Evolutionary conservation across 768 basidiomycete species (phyloP).

Genomic region (Rhodotorula babjevae): DNA sequence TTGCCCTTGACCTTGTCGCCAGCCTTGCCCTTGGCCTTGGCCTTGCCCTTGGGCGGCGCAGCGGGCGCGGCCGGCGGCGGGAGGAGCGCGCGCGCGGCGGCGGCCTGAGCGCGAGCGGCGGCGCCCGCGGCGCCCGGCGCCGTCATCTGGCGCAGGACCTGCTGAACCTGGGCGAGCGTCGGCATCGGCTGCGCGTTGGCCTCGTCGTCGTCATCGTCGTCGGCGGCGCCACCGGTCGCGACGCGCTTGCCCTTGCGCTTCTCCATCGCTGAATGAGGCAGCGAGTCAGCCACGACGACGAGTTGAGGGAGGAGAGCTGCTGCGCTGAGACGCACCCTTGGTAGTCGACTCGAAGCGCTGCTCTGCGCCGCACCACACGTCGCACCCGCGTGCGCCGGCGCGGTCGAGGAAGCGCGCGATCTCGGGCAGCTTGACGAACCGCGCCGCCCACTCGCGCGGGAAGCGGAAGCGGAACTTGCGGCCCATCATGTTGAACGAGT

Average conservation of each 20-base stretch:
- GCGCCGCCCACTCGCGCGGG: slow-evolving; percentile 28
- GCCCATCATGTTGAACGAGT: slow-evolving; percentile 34
- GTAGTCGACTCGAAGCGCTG: slow-evolving; percentile 25
- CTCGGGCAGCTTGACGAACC: slow-evolving; percentile 20
- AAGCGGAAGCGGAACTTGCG: slow-evolving; percentile 29
- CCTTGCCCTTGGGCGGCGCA: not conserved
- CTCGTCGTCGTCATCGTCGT: not conserved
- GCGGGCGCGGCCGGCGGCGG: not conserved
- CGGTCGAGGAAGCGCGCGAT: slow-evolving; percentile 32
- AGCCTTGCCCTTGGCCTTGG: not conserved
- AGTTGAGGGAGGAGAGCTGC: not conserved
- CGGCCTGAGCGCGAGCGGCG: not conserved
- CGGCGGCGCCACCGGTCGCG: slow-evolving; percentile 5
- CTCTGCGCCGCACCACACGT: slow-evolving; percentile 27
- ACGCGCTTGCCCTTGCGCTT: slow-evolving; percentile 36
- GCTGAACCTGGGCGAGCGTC: not conserved
- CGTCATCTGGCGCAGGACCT: not conserved
- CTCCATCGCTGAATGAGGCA: slow-evolving; percentile 20
- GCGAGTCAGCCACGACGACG: not conserved
- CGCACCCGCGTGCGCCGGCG: slow-evolving; percentile 27
- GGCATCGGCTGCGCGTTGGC: not conserved
- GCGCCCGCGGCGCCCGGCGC: too few relatives aligned
- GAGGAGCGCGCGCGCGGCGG: not conserved
- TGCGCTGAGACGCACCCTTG: slow-evolving; percentile 18
- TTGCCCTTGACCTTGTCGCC: slow-evolving; percentile 9